Evolutionary conservation across 169 alveolate species (phyloP).

Genomic region (Cryptosporidium baileyi): DNA sequence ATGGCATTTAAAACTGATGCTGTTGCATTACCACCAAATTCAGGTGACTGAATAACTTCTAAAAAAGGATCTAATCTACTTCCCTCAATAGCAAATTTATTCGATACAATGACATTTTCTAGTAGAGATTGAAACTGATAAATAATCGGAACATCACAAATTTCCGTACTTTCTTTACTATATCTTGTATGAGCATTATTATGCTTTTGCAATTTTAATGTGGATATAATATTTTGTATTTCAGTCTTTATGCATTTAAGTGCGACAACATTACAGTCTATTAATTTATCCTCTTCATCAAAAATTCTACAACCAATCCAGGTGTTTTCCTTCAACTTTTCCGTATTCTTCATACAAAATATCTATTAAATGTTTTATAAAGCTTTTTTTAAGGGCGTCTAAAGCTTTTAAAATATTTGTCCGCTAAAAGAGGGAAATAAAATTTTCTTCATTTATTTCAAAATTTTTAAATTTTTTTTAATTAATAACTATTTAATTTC

Average conservation of each 20-base stretch:
- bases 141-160: conserved; percentile 3
- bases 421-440: conserved; percentile 30
- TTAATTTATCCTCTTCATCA: background rate
- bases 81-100: background rate
- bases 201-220: background rate
- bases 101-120: background rate
- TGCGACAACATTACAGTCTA: background rate
- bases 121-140: conserved; percentile 27
- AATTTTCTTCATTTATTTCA: no score
- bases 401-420: background rate
- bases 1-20: conserved; percentile 55
- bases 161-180: conserved; percentile 1
- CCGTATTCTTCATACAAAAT: conserved; percentile 62
- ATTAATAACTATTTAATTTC: background rate
- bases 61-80: conserved; percentile 52
- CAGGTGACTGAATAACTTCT: conserved; percentile 58
- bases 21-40: conserved; percentile 42
- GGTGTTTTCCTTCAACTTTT: background rate
- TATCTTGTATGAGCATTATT: background rate
- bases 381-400: background rate
- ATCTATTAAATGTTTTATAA: no score
- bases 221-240: background rate
- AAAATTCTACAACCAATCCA: background rate
- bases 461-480: background rate
- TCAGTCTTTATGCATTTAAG: conserved; percentile 37